Conservation (phyloP, 257 asterid genomes). For the Cinchona pubescens region DNA sequence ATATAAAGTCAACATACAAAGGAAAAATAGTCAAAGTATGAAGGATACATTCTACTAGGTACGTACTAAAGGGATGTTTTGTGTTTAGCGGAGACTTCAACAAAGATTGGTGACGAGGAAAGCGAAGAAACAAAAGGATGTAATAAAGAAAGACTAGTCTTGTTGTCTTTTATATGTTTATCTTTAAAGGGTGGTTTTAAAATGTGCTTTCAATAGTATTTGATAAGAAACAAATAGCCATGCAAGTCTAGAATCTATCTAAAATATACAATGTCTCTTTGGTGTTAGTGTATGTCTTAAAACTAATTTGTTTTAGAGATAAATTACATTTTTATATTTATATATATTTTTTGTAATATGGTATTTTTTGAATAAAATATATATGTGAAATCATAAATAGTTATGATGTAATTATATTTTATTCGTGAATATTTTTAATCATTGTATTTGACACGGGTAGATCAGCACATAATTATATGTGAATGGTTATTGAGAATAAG, state of each 20-base stretch:
- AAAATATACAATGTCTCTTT: too few relatives aligned
- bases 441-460: too few relatives aligned
- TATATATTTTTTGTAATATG: too few relatives aligned
- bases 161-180: constrained; percentile 62
- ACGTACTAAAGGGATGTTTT: not conserved
- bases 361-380: too few relatives aligned
- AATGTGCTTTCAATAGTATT: constrained; percentile 45
- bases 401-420: too few relatives aligned
- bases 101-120: constrained; percentile 16
- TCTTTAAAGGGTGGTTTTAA: constrained; percentile 43
- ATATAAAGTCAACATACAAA: not conserved
- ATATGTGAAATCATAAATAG: too few relatives aligned
- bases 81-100: constrained; percentile 20
- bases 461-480: too few relatives aligned
- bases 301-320: constrained; percentile 38
- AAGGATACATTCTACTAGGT: not conserved
- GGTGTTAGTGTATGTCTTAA: constrained; percentile 9
- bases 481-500: too few relatives aligned
- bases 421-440: too few relatives aligned
- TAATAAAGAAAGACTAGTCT: constrained; percentile 34
- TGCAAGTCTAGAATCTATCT: constrained; percentile 64
- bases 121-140: constrained; percentile 21
- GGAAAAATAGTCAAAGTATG: not conserved
- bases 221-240: constrained; percentile 44
- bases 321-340: too few relatives aligned